Conservation (phyloP, 2,329 filamentous ascomycete species). For the Lachnellula arida region DNA sequence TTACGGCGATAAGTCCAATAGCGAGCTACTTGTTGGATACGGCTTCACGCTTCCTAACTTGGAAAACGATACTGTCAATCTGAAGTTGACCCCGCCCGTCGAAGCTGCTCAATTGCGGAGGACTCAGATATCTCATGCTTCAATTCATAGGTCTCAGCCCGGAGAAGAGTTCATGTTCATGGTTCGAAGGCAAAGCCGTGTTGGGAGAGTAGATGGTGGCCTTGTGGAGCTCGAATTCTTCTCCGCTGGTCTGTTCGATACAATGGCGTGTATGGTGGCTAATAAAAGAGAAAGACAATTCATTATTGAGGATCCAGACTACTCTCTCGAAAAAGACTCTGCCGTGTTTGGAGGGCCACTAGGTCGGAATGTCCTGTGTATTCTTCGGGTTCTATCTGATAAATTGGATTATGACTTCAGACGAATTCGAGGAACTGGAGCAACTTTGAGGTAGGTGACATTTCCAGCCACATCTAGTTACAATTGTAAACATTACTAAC, state of each 20-base stretch:
- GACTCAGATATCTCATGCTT: slow-evolving; percentile 19
- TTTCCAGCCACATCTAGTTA: neutral
- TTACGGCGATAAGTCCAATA: slow-evolving; percentile 72
- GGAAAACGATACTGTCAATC: slow-evolving; percentile 32
- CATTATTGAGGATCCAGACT: slow-evolving; percentile 10
- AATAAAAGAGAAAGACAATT: slow-evolving; percentile 20
- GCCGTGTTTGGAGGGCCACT: slow-evolving; percentile 14
- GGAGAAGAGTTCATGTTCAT: slow-evolving; percentile 27
- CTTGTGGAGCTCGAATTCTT: slow-evolving; percentile 13
- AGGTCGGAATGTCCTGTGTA: slow-evolving; percentile 14
- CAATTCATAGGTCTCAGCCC: neutral
- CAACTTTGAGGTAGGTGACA: slow-evolving; percentile 5
- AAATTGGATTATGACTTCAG: slow-evolving; percentile 21
- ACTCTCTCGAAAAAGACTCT: slow-evolving; percentile 17
- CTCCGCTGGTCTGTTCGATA: slow-evolving; percentile 26
- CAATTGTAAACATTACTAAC: slow-evolving; percentile 1
- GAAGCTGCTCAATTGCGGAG: slow-evolving; percentile 17
- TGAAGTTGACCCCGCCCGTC: slow-evolving; percentile 22
- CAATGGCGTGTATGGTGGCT: slow-evolving; percentile 25
- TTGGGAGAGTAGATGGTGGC: neutral
- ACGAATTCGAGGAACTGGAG: slow-evolving; percentile 9
- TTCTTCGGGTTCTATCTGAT: slow-evolving; percentile 10
- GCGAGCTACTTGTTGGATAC: slow-evolving; percentile 61
- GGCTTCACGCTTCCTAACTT: slow-evolving; percentile 52
- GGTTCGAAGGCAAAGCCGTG: slow-evolving; percentile 1